phyloP scores from a whole-genome alignment of 1,139 yeast species.

The Blastobotrys indianensis region DNA sequence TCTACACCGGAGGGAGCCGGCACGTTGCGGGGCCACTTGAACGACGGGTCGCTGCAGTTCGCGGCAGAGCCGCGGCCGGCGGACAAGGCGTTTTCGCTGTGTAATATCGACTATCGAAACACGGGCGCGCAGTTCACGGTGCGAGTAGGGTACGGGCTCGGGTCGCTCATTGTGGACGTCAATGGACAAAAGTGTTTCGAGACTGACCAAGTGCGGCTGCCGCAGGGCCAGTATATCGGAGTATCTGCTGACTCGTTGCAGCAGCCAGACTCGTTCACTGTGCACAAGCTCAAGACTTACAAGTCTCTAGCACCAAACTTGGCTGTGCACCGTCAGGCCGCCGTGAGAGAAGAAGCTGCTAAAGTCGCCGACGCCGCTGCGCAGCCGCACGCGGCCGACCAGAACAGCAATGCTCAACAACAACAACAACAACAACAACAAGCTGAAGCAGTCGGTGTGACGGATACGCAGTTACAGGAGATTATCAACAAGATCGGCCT shows the following conservation, averaged over 20 bases:
- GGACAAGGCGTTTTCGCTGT: conserved; percentile 33
- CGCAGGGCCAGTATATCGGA: conserved; percentile 32
- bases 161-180: conserved; percentile 33
- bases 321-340: conserved; percentile 1
- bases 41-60: conserved; percentile 32
- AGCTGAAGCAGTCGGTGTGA: not conserved
- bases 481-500: conserved; percentile 18
- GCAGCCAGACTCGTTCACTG: conserved; percentile 31
- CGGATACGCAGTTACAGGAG: conserved; percentile 13
- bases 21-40: conserved; percentile 36
- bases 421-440: conserved; percentile 4
- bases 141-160: conserved; percentile 31
- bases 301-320: conserved; percentile 12
- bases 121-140: conserved; percentile 30
- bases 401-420: not conserved
- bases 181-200: conserved; percentile 37
- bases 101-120: conserved; percentile 35
- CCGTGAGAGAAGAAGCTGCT: not conserved
- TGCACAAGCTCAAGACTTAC: conserved; percentile 23
- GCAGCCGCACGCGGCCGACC: not conserved
- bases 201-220: conserved; percentile 31
- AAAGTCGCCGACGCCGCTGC: not conserved
- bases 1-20: conserved; percentile 27
- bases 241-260: conserved; percentile 33
- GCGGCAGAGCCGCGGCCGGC: conserved; percentile 13